A percentile compares a stretch with the other conserved stretches of the same genome.
Evolutionary conservation across 495 filamentous ascomycete species (phyloP).

Genomic region (Neurospora sp.): DNA sequence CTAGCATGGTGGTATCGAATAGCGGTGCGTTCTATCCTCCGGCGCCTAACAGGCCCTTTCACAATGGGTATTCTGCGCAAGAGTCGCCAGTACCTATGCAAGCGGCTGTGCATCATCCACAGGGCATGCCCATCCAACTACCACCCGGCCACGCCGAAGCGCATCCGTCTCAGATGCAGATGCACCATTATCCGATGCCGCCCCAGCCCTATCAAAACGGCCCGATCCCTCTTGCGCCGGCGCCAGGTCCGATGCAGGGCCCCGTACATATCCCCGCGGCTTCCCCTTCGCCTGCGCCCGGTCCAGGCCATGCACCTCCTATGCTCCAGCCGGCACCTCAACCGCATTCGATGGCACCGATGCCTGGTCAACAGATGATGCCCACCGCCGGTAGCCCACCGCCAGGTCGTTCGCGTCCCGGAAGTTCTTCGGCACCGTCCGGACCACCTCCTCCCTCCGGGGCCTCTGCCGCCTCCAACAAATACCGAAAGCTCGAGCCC

Average conservation of each 20-base stretch:
- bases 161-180: background rate
- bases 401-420: constrained; percentile 10
- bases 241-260: background rate
- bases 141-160: constrained; percentile 1
- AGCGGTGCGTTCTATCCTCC: constrained; percentile 29
- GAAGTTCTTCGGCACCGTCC: constrained; percentile 19
- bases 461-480: constrained; percentile 8
- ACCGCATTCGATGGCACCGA: background rate
- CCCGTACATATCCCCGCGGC: background rate
- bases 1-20: constrained; percentile 25
- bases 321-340: constrained; percentile 8
- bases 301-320: background rate
- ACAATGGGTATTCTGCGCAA: constrained; percentile 26
- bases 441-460: constrained; percentile 9
- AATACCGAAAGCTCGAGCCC: constrained; percentile 39
- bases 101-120: constrained; percentile 6
- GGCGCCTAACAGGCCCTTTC: constrained; percentile 27
- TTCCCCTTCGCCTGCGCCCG: background rate
- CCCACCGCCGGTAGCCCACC: background rate
- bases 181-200: constrained; percentile 13
- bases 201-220: constrained; percentile 10
- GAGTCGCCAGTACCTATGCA: constrained; percentile 11
- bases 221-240: background rate
- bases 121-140: constrained; percentile 4
- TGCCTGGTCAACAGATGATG: background rate